These are phyloP conservation scores for Kodamaea ohmeri DNA, from an alignment of 1,139 yeast genomes.

Conservation along the genomic window DNA sequence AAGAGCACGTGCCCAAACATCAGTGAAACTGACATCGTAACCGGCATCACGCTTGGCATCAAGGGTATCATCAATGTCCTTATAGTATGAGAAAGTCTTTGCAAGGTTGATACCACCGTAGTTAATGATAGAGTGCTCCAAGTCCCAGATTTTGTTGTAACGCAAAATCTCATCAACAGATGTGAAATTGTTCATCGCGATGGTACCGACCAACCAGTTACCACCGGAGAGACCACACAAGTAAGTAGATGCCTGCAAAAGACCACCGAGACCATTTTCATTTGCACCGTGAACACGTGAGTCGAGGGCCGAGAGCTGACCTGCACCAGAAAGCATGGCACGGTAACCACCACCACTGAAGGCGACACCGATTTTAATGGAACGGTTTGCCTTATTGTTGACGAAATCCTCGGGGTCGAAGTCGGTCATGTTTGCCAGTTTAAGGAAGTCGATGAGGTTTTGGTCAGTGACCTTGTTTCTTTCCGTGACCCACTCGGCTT, in stretches of 20 bases:
- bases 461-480: slow-evolving; percentile 21
- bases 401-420: slow-evolving; percentile 22
- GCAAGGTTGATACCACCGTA: slow-evolving; percentile 72
- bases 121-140: slow-evolving; percentile 56
- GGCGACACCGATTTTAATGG: slow-evolving; percentile 24
- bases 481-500: slow-evolving; percentile 20
- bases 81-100: slow-evolving; percentile 55
- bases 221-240: slow-evolving; percentile 85
- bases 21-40: slow-evolving; percentile 75
- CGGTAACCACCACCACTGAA: slow-evolving; percentile 30
- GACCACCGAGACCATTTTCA: slow-evolving; percentile 71
- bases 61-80: slow-evolving; percentile 50
- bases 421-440: slow-evolving; percentile 20
- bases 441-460: slow-evolving; percentile 20
- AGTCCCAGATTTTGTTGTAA: slow-evolving; percentile 63
- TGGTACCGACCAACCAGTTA: slow-evolving; percentile 77
- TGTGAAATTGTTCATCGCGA: slow-evolving; percentile 81
- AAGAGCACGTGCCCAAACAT: slow-evolving; percentile 88
- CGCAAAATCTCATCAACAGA: slow-evolving; percentile 58
- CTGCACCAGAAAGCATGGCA: slow-evolving; percentile 29
- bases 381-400: slow-evolving; percentile 19
- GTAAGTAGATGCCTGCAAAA: slow-evolving; percentile 71
- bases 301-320: slow-evolving; percentile 27
- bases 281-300: slow-evolving; percentile 39
- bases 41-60: slow-evolving; percentile 71